Evolutionary conservation across 306 rosid species (phyloP).

Genomic region (Cucumis sativus): DNA sequence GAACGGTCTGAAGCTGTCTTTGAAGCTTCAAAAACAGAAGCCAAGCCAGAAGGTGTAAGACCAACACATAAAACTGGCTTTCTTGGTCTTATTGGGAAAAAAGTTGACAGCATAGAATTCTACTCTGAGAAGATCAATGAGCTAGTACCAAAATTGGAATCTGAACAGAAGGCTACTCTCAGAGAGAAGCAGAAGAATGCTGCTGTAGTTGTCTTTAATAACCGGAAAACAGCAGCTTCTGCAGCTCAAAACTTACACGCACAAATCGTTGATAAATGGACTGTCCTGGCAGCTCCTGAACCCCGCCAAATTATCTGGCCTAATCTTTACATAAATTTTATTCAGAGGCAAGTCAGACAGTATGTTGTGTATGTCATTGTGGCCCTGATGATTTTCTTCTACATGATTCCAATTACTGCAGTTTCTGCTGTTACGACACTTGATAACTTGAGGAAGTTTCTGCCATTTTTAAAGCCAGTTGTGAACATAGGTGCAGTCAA

Average conservation of each 20-base stretch:
- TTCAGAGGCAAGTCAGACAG: conserved; percentile 50
- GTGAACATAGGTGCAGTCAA: conserved; percentile 19
- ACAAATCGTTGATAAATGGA: conserved; percentile 58
- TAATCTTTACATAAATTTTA: conserved; percentile 55
- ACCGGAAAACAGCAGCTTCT: conserved; percentile 59
- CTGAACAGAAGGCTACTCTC: conserved; percentile 72
- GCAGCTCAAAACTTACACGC: conserved; percentile 88
- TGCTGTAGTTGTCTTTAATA: conserved; percentile 64
- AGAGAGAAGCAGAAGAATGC: conserved; percentile 75
- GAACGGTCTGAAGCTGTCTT: conserved; percentile 54
- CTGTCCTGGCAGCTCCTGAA: conserved; percentile 59
- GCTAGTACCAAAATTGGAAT: conserved; percentile 41
- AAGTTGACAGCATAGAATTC: conserved; percentile 70
- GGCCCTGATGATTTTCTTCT: conserved; percentile 53
- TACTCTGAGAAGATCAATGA: conserved; percentile 50
- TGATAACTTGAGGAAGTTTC: conserved; percentile 42
- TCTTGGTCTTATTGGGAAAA: conserved; percentile 63
- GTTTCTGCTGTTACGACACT: conserved; percentile 75
- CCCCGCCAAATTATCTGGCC: conserved; percentile 67
- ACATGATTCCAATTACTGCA: conserved; percentile 60
- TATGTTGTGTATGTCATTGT: conserved; percentile 53
- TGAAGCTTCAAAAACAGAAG: conserved; percentile 37
- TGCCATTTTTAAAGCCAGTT: conserved; percentile 64
- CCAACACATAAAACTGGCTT: conserved; percentile 69
- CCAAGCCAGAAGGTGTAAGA: conserved; percentile 60